phyloP scores from a whole-genome alignment of 176 grass and related monocot species.

The Oryza brachyantha region DNA sequence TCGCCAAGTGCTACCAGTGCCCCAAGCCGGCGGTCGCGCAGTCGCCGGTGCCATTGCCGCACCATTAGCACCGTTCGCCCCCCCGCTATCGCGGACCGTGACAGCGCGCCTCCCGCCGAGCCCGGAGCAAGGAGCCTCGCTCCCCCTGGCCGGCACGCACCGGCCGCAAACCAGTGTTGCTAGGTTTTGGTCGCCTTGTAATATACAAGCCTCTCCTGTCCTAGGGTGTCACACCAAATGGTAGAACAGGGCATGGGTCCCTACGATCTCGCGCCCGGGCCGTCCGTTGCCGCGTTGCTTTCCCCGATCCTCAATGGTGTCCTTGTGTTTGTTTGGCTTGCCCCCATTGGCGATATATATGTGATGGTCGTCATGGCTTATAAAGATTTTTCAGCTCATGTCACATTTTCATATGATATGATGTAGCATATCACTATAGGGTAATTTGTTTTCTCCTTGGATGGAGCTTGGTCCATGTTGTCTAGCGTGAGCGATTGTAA shows the following conservation, averaged over 20 bases:
- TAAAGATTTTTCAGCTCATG: slow-evolving; percentile 36
- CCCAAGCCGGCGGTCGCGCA: slow-evolving; percentile 38
- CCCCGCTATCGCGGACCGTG: neutral
- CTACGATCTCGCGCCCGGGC: slow-evolving; percentile 17
- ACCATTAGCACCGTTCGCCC: slow-evolving; percentile 14
- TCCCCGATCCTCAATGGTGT: slow-evolving; percentile 15
- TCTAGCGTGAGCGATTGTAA: slow-evolving; percentile 39
- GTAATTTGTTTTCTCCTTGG: neutral
- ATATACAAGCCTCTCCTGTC: slow-evolving; percentile 35
- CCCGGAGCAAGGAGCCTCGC: slow-evolving; percentile 1
- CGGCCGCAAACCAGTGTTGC: slow-evolving; percentile 21
- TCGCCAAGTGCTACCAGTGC: slow-evolving; percentile 92
- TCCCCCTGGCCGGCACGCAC: neutral
- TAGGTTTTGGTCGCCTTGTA: slow-evolving; percentile 69
- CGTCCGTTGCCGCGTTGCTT: slow-evolving; percentile 31
- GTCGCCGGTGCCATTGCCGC: slow-evolving; percentile 33
- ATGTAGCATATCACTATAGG: slow-evolving; percentile 24
- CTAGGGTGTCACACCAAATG: slow-evolving; percentile 30
- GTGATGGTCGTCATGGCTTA: slow-evolving; percentile 43
- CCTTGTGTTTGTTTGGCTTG: slow-evolving; percentile 54
- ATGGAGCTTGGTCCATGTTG: slow-evolving; percentile 36
- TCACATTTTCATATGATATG: slow-evolving; percentile 36
- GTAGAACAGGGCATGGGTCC: slow-evolving; percentile 26
- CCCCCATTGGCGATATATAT: slow-evolving; percentile 30
- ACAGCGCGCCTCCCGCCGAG: neutral